Evolutionary conservation across 2,329 filamentous ascomycete species (phyloP).

Genomic region (Pseudopithomyces maydicus): DNA sequence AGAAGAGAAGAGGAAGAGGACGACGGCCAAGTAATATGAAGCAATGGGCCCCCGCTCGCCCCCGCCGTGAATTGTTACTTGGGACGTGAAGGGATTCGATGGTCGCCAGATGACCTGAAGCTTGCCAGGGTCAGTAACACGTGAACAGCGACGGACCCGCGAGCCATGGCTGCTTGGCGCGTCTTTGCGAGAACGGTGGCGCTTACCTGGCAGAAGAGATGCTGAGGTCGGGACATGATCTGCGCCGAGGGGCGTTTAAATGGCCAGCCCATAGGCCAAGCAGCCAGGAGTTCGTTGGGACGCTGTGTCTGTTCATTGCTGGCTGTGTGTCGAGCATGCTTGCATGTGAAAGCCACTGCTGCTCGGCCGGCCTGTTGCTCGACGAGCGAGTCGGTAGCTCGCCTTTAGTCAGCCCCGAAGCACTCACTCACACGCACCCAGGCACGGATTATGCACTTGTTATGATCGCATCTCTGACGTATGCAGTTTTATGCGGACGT

Average conservation of each 20-base stretch:
- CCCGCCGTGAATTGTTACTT: constrained; percentile 12
- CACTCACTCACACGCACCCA: too few species aligned
- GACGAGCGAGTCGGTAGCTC: background rate
- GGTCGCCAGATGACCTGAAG: background rate
- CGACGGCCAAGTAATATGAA: background rate
- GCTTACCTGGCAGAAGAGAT: constrained; percentile 1
- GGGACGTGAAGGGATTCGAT: constrained; percentile 2
- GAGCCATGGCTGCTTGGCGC: background rate
- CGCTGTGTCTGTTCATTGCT: background rate
- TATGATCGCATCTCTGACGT: background rate
- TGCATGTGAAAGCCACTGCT: constrained; percentile 5
- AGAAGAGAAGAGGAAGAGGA: background rate
- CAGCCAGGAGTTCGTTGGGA: background rate
- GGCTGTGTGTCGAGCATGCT: background rate
- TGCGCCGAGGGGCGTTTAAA: background rate
- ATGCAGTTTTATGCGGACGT: background rate
- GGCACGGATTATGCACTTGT: background rate
- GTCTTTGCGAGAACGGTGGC: background rate
- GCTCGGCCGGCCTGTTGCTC: background rate
- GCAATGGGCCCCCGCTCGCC: constrained; percentile 3
- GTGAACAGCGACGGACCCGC: background rate
- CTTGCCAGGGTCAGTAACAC: constrained; percentile 7
- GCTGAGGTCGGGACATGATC: background rate
- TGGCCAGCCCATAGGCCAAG: background rate
- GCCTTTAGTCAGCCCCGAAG: constrained; percentile 2